Percentiles rank a stretch among this genome's conserved stretches.
Evolutionary conservation across 352 stramenopile genomes (phyloP).

Genomic region (Phytophthora cryptogea): DNA sequence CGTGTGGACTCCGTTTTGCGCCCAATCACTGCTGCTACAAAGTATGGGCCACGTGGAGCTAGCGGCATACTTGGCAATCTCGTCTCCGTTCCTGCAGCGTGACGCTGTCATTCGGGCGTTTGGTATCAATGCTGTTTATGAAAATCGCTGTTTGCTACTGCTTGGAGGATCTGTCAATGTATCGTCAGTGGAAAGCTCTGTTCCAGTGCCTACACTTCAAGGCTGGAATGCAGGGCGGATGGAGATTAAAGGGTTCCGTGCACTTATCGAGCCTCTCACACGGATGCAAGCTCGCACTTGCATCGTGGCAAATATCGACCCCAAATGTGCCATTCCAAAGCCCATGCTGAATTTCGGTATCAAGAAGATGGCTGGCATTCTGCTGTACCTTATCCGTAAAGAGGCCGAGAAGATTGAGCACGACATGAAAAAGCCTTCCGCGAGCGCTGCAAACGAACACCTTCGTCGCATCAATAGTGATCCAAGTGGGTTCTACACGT

Average conservation of each 20-base stretch:
- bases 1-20: constrained; percentile 79
- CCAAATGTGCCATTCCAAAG: constrained; percentile 75
- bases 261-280: constrained; percentile 77
- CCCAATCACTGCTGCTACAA: constrained; percentile 63
- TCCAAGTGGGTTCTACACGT: constrained; percentile 78
- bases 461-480: constrained; percentile 64
- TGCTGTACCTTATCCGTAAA: constrained; percentile 77
- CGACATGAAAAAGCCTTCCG: constrained; percentile 36
- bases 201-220: constrained; percentile 56
- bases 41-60: constrained; percentile 59
- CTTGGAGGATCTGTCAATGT: constrained; percentile 62
- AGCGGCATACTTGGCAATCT: constrained; percentile 68
- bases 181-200: constrained; percentile 25
- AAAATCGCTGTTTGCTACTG: constrained; percentile 71
- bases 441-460: constrained; percentile 52
- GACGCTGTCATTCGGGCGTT: constrained; percentile 73
- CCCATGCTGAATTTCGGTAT: constrained; percentile 80
- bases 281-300: constrained; percentile 66
- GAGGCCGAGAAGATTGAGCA: constrained; percentile 84
- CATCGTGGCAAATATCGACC: constrained; percentile 82
- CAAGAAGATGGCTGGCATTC: constrained; percentile 81
- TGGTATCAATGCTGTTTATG: constrained; percentile 82
- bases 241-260: constrained; percentile 74
- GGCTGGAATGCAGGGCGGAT: constrained; percentile 79
- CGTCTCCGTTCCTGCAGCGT: constrained; percentile 73